These are phyloP conservation scores for Pelargonium nanum DNA, from an alignment of 345 rosid species.

Conservation along the genomic window DNA sequence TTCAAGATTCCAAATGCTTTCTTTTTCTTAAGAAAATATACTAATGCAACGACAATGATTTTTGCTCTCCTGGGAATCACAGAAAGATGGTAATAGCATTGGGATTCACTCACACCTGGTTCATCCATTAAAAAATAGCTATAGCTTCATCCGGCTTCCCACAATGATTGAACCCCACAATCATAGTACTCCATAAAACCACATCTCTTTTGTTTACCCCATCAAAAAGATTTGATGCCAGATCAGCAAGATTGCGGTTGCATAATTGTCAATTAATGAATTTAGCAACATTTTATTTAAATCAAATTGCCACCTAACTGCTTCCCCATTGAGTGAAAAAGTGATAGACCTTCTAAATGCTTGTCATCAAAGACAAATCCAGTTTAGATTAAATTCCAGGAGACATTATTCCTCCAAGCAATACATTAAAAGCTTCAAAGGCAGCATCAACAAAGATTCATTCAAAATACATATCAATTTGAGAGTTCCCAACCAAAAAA, in stretches of 20 bases:
- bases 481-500: slow-evolving; percentile 42
- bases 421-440: slow-evolving; percentile 31
- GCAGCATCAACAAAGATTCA: slow-evolving; percentile 40
- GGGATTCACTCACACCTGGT: slow-evolving; percentile 22
- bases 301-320: slow-evolving; percentile 35
- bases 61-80: no score
- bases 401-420: slow-evolving; percentile 33
- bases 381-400: slow-evolving; percentile 59
- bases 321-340: slow-evolving; percentile 34
- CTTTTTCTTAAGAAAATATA: no score
- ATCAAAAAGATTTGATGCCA: slow-evolving; percentile 35
- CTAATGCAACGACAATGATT: no score
- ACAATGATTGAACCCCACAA: slow-evolving; percentile 39
- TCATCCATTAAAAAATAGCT: slow-evolving; percentile 37
- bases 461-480: slow-evolving; percentile 61
- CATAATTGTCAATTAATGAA: slow-evolving; percentile 58
- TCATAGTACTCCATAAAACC: slow-evolving; percentile 64
- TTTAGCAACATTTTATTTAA: slow-evolving; percentile 30
- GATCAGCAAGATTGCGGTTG: slow-evolving; percentile 32
- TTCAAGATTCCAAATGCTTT: no score
- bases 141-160: slow-evolving; percentile 52
- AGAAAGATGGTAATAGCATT: slow-evolving; percentile 37
- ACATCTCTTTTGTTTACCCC: slow-evolving; percentile 29
- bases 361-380: slow-evolving; percentile 41
- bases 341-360: slow-evolving; percentile 31